A percentile compares a stretch with the other conserved stretches of the same genome.
Evolutionary conservation across 176 grass and related monocot genomes (phyloP).

Genomic region (Carex myosuroides): DNA sequence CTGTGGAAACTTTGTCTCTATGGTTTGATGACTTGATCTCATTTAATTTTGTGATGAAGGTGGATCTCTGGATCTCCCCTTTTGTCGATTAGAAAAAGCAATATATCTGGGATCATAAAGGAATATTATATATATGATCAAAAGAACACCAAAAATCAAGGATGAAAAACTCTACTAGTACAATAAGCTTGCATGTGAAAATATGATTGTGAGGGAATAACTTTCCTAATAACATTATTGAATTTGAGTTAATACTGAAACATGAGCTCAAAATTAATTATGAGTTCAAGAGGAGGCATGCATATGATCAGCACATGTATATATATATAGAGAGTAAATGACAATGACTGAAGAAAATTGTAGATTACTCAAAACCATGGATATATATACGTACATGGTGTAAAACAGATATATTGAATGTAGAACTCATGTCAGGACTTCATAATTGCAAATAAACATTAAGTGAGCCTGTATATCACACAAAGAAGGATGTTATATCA

Average conservation of each 20-base stretch:
- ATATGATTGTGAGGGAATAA: neutral
- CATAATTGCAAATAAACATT: no score
- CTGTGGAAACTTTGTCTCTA: conserved; percentile 46
- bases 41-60: neutral
- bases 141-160: neutral
- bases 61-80: neutral
- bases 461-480: no score
- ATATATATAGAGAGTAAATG: neutral
- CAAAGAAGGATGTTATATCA: no score
- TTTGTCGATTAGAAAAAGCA: neutral
- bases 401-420: no score
- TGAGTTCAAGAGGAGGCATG: neutral
- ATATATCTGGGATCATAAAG: conserved; percentile 6
- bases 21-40: neutral
- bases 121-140: neutral
- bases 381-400: no score
- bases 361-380: no score
- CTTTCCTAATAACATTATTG: neutral
- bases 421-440: no score
- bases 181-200: neutral
- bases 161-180: neutral
- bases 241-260: neutral
- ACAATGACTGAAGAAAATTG: neutral
- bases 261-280: neutral
- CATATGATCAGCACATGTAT: neutral